phyloP scores from a whole-genome alignment of 768 basidiomycete genomes.

The Amylocystis lapponica region DNA sequence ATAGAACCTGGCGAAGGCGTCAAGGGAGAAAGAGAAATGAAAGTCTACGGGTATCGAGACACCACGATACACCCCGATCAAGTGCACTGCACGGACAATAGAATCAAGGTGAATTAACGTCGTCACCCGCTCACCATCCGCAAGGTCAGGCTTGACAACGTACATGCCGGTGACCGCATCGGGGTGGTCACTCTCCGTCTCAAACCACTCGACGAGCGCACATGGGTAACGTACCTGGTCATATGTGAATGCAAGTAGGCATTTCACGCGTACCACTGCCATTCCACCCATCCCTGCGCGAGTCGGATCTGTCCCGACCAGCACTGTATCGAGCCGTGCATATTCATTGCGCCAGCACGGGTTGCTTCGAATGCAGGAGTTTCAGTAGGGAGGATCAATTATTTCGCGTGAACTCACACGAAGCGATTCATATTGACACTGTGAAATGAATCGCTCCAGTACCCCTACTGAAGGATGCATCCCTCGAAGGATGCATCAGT shows the following conservation, averaged over 20 bases:
- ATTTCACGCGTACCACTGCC: slow-evolving; percentile 10
- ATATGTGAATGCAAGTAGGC: slow-evolving; percentile 22
- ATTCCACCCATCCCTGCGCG: slow-evolving; percentile 8
- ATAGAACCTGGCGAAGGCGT: too few relatives aligned
- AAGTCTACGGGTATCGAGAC: too few relatives aligned
- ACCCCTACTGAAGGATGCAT: too few relatives aligned
- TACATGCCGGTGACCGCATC: slow-evolving; percentile 25
- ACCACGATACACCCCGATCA: too few relatives aligned
- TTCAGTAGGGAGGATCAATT: too few relatives aligned
- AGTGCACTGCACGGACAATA: neutral
- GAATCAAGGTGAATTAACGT: neutral
- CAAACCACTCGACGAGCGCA: slow-evolving; percentile 2
- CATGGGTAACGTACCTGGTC: slow-evolving; percentile 18
- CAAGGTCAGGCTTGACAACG: slow-evolving; percentile 13
- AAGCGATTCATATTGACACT: too few relatives aligned
- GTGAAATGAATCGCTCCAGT: too few relatives aligned
- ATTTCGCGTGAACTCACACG: too few relatives aligned
- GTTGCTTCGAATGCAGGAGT: slow-evolving; percentile 21
- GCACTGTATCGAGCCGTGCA: slow-evolving; percentile 23
- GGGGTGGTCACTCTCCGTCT: slow-evolving; percentile 5
- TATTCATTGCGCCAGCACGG: slow-evolving; percentile 13
- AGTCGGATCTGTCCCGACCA: slow-evolving; percentile 7
- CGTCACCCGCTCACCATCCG: too few relatives aligned
- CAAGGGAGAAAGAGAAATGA: too few relatives aligned
- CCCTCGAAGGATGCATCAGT: too few relatives aligned